Conservation (phyloP, 257 asterid species). For the Sherardia arvensis region DNA sequence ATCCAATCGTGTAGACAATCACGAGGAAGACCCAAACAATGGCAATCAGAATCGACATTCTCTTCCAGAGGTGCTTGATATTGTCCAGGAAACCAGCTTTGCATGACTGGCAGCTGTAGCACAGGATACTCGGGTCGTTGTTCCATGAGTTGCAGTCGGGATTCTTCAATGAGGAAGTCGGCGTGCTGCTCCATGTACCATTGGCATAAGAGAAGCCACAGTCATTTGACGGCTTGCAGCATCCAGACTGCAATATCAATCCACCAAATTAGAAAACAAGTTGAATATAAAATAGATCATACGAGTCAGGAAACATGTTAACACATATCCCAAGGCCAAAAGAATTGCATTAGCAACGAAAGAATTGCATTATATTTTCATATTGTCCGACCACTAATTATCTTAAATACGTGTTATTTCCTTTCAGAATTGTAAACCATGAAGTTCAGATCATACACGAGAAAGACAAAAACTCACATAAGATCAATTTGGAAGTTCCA, state of each 20-base stretch:
- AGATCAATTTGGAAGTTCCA: neutral
- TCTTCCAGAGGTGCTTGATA: slow-evolving; percentile 76
- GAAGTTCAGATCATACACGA: neutral
- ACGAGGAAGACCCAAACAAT: slow-evolving; percentile 63
- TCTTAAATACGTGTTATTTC: no score
- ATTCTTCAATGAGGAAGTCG: slow-evolving; percentile 15
- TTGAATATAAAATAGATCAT: neutral
- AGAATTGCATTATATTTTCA: neutral
- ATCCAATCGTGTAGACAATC: slow-evolving; percentile 73
- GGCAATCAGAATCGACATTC: slow-evolving; percentile 61
- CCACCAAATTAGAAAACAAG: neutral
- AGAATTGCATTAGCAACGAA: neutral
- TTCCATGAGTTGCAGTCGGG: slow-evolving; percentile 59
- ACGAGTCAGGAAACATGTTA: neutral
- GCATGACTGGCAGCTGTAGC: slow-evolving; percentile 77
- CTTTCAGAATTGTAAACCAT: neutral
- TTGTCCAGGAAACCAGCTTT: slow-evolving; percentile 87
- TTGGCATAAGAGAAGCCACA: slow-evolving; percentile 57
- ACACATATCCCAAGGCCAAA: neutral
- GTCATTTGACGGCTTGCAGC: slow-evolving; percentile 81
- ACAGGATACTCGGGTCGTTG: slow-evolving; percentile 38
- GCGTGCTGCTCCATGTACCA: slow-evolving; percentile 61
- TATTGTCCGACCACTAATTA: neutral
- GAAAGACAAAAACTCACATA: neutral
- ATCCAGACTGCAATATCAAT: slow-evolving; percentile 63